phyloP scores from a whole-genome alignment of 169 alveolate genomes.

The Cryptosporidium parvum region DNA sequence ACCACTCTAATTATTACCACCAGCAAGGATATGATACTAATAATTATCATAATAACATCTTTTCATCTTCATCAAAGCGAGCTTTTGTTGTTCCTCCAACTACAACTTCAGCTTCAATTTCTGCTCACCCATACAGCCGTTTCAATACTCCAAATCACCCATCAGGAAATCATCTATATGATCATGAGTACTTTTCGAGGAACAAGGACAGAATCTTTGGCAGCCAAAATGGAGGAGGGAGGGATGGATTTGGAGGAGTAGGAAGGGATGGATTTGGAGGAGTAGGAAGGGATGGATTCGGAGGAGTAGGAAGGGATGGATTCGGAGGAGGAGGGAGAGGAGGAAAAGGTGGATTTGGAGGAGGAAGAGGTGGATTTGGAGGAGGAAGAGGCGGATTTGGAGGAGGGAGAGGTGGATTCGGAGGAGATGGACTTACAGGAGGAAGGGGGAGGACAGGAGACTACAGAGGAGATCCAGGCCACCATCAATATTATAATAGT shows the following conservation, averaged over 20 bases:
- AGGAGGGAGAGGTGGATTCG: too few species aligned
- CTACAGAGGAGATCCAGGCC: background rate
- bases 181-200: background rate
- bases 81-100: too few species aligned
- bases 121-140: background rate
- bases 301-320: too few species aligned
- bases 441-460: background rate
- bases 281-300: too few species aligned
- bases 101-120: background rate
- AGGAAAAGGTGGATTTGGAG: too few species aligned
- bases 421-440: too few species aligned
- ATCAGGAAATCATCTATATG: background rate
- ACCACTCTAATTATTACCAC: background rate
- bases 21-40: background rate
- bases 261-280: too few species aligned
- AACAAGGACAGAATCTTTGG: background rate
- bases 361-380: too few species aligned
- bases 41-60: too few species aligned
- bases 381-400: too few species aligned
- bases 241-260: too few species aligned
- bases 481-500: background rate
- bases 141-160: background rate
- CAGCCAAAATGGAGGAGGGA: background rate
- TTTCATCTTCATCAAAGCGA: background rate
- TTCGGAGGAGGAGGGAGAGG: too few species aligned